Percentiles rank a stretch among this genome's conserved stretches.
phyloP scores from a whole-genome alignment of 148 eudicot genomes.

The Camellia sinensis region DNA sequence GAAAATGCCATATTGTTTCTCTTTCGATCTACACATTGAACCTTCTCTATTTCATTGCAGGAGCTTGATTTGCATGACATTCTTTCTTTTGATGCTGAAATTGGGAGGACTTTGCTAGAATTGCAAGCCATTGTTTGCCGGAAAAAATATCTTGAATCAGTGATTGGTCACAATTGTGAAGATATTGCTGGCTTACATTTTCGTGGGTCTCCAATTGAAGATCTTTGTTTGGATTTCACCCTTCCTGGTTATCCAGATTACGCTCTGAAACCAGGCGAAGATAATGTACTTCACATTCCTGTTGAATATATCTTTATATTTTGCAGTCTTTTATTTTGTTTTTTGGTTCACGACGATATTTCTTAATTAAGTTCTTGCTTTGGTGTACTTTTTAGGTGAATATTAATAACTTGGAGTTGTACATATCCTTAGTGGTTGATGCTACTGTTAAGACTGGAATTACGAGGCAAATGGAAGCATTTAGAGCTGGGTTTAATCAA shows the following conservation, averaged over 20 bases:
- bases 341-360: background rate
- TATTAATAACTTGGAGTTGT: slow-evolving; percentile 71
- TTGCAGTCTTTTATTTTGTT: background rate
- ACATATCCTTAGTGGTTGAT: slow-evolving; percentile 77
- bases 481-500: slow-evolving; percentile 92
- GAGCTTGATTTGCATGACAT: slow-evolving; percentile 98
- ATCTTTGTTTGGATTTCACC: slow-evolving; percentile 92
- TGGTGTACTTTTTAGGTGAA: slow-evolving; percentile 55
- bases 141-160: slow-evolving; percentile 74
- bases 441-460: slow-evolving; percentile 86
- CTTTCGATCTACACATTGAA: background rate
- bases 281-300: slow-evolving; percentile 47
- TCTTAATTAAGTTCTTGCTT: background rate
- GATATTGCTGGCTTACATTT: slow-evolving; percentile 56
- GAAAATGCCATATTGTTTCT: background rate
- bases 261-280: slow-evolving; percentile 59
- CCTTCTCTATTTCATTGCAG: slow-evolving; percentile 37
- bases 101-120: slow-evolving; percentile 86
- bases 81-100: slow-evolving; percentile 74
- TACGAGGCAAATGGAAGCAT: slow-evolving; percentile 80
- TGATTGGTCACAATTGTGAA: slow-evolving; percentile 53
- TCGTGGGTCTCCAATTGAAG: slow-evolving; percentile 75
- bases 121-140: slow-evolving; percentile 76
- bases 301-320: background rate
- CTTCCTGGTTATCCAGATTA: slow-evolving; percentile 94